Base-by-base conservation (phyloP, 2,329 filamentous ascomycete genomes). In the Emmonsia crescens region DNA sequence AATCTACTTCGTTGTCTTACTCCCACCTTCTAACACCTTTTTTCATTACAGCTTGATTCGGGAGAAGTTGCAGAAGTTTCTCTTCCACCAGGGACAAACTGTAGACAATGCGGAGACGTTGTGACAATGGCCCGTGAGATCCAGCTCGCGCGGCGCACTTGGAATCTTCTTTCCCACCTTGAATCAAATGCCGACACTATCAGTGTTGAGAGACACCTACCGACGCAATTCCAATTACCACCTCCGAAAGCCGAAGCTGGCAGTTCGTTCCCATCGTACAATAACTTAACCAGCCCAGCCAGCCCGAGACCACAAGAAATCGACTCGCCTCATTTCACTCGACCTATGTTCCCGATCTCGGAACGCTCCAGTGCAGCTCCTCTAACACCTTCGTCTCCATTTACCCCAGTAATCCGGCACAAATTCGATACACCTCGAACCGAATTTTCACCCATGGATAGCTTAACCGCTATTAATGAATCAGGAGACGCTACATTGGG, bases 91-190 rank as follows among this genome's bases (percentile, higher is more conserved):
- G 63, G 70, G 14, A 68, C 74, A 16, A 72, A 67, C 63, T 77
- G 74, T 56, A 46, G 71, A 8, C 63, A 70, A 21, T 77, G 75
- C 61, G 68, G 67, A 14, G 70, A 74, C 54, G 16, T 48, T 29
- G 68, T 75, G 29, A 75, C 71, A 9, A 66, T 74, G 27, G 71
- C 74, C 49, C 73, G 74, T 10, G 75, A 77, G 60, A 66, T 77
- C n/a, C 65, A 69, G 6, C 60, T 75, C 3, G 70, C 68, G 8
- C 70, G 73, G 61, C 68, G 72, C 33, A 69, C 70, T 5, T 78
- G 74, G 74, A 74, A 75, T 44, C 64, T 72, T 6, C 64, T 78
- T 1, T 72, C 71, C 42, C 70, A 72, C 0, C 67, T 77, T 21
- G 71, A 75, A 48, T 68, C 71, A 3, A 72, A 75, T 61, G 69